These are phyloP conservation scores for Kondoa subrosea DNA, from an alignment of 768 basidiomycete genomes.

Conservation along the genomic window DNA sequence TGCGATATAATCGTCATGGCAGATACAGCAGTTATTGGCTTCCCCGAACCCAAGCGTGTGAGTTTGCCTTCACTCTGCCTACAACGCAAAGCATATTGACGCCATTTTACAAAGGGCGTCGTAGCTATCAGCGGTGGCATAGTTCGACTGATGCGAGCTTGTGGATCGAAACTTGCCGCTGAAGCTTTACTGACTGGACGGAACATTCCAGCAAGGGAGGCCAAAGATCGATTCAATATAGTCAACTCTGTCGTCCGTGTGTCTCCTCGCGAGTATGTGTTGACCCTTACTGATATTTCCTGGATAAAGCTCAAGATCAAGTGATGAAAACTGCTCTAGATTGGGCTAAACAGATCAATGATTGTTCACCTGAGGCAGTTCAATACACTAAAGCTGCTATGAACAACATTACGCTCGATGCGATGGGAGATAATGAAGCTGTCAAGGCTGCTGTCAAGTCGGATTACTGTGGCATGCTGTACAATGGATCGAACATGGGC, in stretches of 20 bases:
- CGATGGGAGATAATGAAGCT: slow-evolving; percentile 41
- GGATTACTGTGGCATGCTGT: slow-evolving; percentile 41
- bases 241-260: slow-evolving; percentile 52
- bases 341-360: slow-evolving; percentile 44
- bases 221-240: slow-evolving; percentile 46
- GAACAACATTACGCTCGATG: slow-evolving; percentile 38
- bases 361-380: slow-evolving; percentile 62
- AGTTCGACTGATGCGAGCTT: background rate
- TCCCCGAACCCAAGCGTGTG: slow-evolving; percentile 26
- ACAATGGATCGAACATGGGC: slow-evolving; percentile 52
- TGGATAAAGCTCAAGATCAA: slow-evolving; percentile 31
- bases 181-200: slow-evolving; percentile 60
- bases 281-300: background rate
- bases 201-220: slow-evolving; percentile 50
- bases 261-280: background rate
- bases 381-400: slow-evolving; percentile 59
- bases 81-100: background rate
- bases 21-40: slow-evolving; percentile 18
- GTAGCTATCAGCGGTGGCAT: slow-evolving; percentile 4
- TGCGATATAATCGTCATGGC: slow-evolving; percentile 23
- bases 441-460: slow-evolving; percentile 38
- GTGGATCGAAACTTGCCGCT: slow-evolving; percentile 38
- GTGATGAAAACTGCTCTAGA: slow-evolving; percentile 48
- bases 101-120: background rate
- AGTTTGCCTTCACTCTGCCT: background rate